These are phyloP conservation scores for Cyamopsis tetragonoloba DNA, from an alignment of 306 rosid species.

Conservation along the genomic window DNA sequence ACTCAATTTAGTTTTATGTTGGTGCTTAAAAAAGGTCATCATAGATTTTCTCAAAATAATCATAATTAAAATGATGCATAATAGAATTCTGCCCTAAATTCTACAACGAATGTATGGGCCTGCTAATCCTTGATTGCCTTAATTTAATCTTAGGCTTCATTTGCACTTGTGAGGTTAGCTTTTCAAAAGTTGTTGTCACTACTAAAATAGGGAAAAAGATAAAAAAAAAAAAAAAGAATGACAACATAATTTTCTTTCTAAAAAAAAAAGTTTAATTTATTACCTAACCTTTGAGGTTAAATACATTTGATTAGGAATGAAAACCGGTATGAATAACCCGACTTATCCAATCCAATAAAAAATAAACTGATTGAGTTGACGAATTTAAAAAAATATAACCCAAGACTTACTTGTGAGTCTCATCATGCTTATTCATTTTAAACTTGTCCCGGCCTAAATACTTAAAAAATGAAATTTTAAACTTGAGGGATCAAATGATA, in stretches of 20 bases:
- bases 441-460: no score
- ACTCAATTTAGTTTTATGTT: not conserved
- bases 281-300: no score
- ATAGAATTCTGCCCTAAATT: not conserved
- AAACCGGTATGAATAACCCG: no score
- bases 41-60: slow-evolving; percentile 9
- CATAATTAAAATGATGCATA: slow-evolving; percentile 6
- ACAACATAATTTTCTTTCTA: not conserved
- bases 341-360: no score
- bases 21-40: slow-evolving; percentile 5
- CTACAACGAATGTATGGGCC: not conserved
- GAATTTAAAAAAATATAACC: no score
- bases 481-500: no score
- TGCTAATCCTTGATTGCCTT: not conserved
- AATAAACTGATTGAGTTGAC: no score
- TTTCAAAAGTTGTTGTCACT: not conserved
- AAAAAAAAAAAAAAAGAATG: not conserved
- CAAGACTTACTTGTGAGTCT: no score
- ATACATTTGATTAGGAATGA: no score
- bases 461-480: no score
- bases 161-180: not conserved
- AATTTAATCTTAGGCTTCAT: not conserved
- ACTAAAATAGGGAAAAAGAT: not conserved
- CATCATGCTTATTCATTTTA: no score
- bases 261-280: not conserved